A percentile compares a stretch with the other conserved stretches of the same genome.
Evolutionary conservation across 2,329 filamentous ascomycete species (phyloP).

Genomic region (Daldinia sp.): DNA sequence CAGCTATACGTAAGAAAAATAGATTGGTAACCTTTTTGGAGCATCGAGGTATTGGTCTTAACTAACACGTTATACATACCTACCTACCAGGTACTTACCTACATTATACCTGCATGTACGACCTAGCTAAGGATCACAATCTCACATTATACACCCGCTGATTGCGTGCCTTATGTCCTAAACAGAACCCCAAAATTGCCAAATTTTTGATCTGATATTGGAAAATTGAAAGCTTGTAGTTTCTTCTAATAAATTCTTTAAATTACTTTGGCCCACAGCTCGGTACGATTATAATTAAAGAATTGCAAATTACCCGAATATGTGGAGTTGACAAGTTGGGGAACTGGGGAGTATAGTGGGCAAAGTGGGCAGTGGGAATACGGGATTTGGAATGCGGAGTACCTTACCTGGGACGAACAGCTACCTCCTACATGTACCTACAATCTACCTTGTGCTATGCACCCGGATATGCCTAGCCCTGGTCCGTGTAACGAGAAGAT

Average conservation of each 20-base stretch:
- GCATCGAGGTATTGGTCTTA: background rate
- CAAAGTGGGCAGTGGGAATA: slow-evolving; percentile 8
- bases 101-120: too few species aligned
- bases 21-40: background rate
- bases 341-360: slow-evolving; percentile 34
- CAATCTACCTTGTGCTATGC: background rate
- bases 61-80: background rate
- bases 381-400: slow-evolving; percentile 34
- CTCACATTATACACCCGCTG: background rate
- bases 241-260: background rate
- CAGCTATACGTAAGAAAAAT: slow-evolving; percentile 8
- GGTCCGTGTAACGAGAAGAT: slow-evolving; percentile 9
- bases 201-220: background rate
- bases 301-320: slow-evolving; percentile 33
- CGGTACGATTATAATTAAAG: slow-evolving; percentile 12
- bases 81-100: too few species aligned
- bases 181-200: background rate
- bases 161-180: background rate
- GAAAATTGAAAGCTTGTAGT: too few species aligned
- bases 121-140: background rate
- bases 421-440: too few species aligned
- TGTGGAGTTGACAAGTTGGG: slow-evolving; percentile 37
- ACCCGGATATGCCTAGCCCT: background rate
- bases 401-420: too few species aligned
- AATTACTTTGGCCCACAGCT: background rate